Conservation (phyloP, 1,284 basidiomycete genomes). For the Trametes pubescens region DNA sequence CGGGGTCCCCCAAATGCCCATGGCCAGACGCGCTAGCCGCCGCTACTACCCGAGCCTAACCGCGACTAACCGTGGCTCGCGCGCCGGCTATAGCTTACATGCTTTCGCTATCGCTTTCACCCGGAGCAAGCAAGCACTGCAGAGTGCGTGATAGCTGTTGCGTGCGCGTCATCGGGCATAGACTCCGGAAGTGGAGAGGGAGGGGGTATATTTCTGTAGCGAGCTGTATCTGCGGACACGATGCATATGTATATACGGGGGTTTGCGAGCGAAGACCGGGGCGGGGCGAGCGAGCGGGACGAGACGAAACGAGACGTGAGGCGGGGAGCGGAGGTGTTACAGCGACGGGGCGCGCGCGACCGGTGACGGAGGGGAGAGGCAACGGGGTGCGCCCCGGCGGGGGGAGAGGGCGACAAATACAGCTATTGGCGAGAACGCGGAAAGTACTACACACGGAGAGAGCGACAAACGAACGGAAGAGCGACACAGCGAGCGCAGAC, state of each 20-base stretch:
- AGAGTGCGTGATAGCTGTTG: not conserved
- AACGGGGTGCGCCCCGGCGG: not conserved
- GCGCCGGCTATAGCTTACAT: not conserved
- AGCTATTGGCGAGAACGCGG: slow-evolving; percentile 28
- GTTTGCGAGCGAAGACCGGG: slow-evolving; percentile 24
- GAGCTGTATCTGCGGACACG: slow-evolving; percentile 17
- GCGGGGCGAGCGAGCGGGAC: not conserved
- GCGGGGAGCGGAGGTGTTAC: slow-evolving; percentile 25
- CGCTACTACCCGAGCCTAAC: slow-evolving; percentile 1
- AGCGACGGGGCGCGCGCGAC: slow-evolving; percentile 10
- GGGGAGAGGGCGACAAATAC: slow-evolving; percentile 27
- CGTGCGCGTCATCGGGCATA: not conserved
- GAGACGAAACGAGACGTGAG: not conserved
- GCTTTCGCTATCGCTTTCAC: slow-evolving; percentile 13
- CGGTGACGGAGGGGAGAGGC: not conserved
- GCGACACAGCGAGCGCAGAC: slow-evolving; percentile 28
- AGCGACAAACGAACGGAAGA: slow-evolving; percentile 19
- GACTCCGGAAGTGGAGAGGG: slow-evolving; percentile 3
- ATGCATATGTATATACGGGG: slow-evolving; percentile 36
- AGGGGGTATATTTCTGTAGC: slow-evolving; percentile 26
- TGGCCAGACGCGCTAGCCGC: not conserved
- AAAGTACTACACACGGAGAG: slow-evolving; percentile 30
- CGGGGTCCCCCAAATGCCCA: not conserved
- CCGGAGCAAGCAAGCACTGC: too few relatives aligned
- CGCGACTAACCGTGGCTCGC: not conserved